Evolutionary conservation across 305 asterid species (phyloP).

Genomic region (Salvia sclarea): DNA sequence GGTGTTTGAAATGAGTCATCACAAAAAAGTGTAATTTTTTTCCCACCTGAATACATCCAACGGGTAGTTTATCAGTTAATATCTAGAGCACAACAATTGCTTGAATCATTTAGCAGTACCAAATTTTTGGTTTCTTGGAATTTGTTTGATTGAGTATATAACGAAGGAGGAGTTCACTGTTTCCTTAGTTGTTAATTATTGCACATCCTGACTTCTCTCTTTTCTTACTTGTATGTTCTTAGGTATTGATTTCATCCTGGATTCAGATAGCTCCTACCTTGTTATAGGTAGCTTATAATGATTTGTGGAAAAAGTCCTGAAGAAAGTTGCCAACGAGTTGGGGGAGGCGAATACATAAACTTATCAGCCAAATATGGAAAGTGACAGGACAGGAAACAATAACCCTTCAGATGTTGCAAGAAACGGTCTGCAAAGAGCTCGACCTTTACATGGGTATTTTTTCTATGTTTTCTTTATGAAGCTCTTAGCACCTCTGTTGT

Average conservation of each 20-base stretch:
- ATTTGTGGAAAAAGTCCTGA: slow-evolving; percentile 54
- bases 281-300: slow-evolving; percentile 64
- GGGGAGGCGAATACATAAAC: slow-evolving; percentile 47
- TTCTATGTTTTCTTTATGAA: slow-evolving; percentile 19
- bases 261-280: slow-evolving; percentile 43
- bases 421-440: slow-evolving; percentile 55
- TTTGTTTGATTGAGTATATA: not conserved
- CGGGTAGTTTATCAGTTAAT: not conserved
- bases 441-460: slow-evolving; percentile 76
- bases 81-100: not conserved
- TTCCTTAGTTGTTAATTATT: slow-evolving; percentile 24
- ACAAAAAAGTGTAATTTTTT: not conserved
- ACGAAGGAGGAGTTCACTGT: not conserved
- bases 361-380: slow-evolving; percentile 62
- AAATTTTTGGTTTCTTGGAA: slow-evolving; percentile 13
- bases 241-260: slow-evolving; percentile 43
- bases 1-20: too few species aligned
- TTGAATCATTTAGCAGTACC: slow-evolving; percentile 14
- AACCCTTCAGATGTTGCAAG: slow-evolving; percentile 54
- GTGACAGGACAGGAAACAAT: slow-evolving; percentile 54
- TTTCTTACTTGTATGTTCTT: slow-evolving; percentile 30
- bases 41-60: slow-evolving; percentile 18
- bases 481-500: too few species aligned
- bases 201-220: slow-evolving; percentile 26
- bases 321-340: slow-evolving; percentile 48